phyloP scores from a whole-genome alignment of 164 flowering plant genomes.

The Vitis rotundifolia region DNA sequence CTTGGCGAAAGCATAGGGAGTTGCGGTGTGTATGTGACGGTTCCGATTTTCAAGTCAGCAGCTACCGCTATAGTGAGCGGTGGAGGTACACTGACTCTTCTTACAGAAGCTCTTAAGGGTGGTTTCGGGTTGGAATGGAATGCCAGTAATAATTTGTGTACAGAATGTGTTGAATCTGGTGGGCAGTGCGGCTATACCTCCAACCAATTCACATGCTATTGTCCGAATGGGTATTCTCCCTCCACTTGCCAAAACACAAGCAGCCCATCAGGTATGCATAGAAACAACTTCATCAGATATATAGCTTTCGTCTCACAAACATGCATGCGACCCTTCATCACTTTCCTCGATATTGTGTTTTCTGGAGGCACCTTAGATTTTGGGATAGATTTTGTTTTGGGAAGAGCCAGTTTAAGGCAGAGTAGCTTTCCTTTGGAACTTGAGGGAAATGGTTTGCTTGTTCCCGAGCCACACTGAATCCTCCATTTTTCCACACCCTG shows the following conservation, averaged over 20 bases:
- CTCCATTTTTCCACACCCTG: too few species aligned
- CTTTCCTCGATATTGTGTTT: too few species aligned
- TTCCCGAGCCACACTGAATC: too few species aligned
- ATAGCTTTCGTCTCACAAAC: too few species aligned
- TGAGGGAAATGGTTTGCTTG: too few species aligned
- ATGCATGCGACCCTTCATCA: too few species aligned
- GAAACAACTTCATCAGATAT: too few species aligned
- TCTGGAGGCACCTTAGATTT: too few species aligned
- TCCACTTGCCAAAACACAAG: neutral
- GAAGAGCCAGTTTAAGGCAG: too few species aligned
- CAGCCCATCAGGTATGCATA: neutral
- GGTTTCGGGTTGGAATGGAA: conserved; percentile 43
- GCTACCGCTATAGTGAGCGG: neutral
- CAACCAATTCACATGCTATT: conserved; percentile 31
- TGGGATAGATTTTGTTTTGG: too few species aligned
- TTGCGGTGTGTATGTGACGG: neutral
- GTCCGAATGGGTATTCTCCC: conserved; percentile 14
- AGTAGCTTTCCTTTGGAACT: too few species aligned
- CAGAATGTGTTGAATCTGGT: conserved; percentile 14
- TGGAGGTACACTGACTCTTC: neutral
- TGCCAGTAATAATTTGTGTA: conserved; percentile 23
- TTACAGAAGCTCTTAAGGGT: conserved; percentile 11
- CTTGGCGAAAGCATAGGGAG: too few species aligned
- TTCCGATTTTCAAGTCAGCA: conserved; percentile 13
- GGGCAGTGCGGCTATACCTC: conserved; percentile 42